Conservation (phyloP, 768 basidiomycete genomes). For the Phallus indusiatus region DNA sequence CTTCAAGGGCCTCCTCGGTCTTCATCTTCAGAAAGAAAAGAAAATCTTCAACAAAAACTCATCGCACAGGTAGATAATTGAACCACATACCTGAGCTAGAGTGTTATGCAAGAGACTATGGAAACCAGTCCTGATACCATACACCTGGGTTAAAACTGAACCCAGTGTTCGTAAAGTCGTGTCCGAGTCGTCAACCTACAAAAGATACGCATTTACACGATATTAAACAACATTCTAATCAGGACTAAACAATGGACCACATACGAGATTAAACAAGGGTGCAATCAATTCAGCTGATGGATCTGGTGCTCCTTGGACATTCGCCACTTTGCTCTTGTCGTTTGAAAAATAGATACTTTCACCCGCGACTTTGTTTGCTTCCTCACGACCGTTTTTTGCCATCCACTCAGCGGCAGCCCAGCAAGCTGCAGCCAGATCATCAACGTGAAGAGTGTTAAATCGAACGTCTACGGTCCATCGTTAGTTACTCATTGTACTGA, state of each 20-base stretch:
- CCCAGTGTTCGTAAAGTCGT: conserved; percentile 60
- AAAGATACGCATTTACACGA: not conserved
- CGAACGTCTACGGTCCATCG: conserved; percentile 12
- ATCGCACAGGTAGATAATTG: not conserved
- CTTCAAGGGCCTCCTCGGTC: conserved; percentile 64
- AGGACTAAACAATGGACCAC: conserved; percentile 14
- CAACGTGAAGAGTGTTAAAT: conserved; percentile 60
- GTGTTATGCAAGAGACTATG: conserved; percentile 62
- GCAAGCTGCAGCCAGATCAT: conserved; percentile 68
- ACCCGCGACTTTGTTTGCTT: conserved; percentile 58
- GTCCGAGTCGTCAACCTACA: conserved; percentile 66
- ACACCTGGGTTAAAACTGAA: conserved; percentile 55
- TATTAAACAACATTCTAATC: conserved; percentile 6
- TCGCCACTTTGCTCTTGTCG: conserved; percentile 57
- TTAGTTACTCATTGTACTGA: not conserved
- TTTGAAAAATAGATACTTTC: conserved; percentile 59
- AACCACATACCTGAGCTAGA: conserved; percentile 46
- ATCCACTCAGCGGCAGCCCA: conserved; percentile 80
- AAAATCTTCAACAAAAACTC: not conserved
- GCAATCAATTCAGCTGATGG: conserved; percentile 43
- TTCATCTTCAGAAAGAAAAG: conserved; percentile 34
- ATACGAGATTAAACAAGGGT: conserved; percentile 76
- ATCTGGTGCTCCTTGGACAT: conserved; percentile 54
- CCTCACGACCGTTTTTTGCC: conserved; percentile 44
- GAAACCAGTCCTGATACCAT: conserved; percentile 75